A percentile compares a stretch with the other conserved stretches of the same genome.
Conservation (phyloP, 495 filamentous ascomycete genomes). For the Aspergillus steynii region DNA sequence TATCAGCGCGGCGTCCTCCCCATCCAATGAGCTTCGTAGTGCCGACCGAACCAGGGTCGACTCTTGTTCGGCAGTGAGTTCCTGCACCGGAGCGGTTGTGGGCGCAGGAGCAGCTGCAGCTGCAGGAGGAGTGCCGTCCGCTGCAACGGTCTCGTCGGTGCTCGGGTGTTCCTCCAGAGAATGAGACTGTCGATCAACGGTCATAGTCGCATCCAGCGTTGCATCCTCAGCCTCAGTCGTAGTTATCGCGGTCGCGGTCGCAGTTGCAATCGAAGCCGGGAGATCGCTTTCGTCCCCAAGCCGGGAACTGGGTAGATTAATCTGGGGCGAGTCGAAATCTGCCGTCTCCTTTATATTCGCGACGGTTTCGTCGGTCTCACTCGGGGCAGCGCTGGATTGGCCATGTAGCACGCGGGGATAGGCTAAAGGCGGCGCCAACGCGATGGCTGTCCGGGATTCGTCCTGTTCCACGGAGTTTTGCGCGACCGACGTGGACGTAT, state of each 20-base stretch:
- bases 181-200: constrained; percentile 14
- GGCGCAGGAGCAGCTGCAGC: constrained; percentile 3
- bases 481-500: constrained; percentile 26
- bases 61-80: constrained; percentile 35
- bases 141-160: constrained; percentile 6
- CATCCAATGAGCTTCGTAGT: constrained; percentile 44
- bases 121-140: constrained; percentile 6
- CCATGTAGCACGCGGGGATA: constrained; percentile 28
- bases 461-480: constrained; percentile 11
- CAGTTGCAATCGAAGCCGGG: neutral
- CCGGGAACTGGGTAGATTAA: constrained; percentile 1
- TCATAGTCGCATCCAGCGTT: constrained; percentile 14
- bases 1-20: constrained; percentile 59
- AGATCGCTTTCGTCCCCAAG: neutral
- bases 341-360: constrained; percentile 20
- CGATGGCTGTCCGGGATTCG: constrained; percentile 21
- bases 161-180: constrained; percentile 7
- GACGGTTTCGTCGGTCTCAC: constrained; percentile 11
- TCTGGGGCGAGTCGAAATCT: constrained; percentile 3
- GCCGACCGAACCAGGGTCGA: constrained; percentile 43
- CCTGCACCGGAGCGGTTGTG: constrained; percentile 19
- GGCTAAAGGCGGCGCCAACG: constrained; percentile 17
- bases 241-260: constrained; percentile 17
- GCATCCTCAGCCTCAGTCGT: constrained; percentile 3
- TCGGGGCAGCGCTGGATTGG: constrained; percentile 1